Conservation (phyloP, 1,284 basidiomycete species). For the Coniophora puteana region DNA sequence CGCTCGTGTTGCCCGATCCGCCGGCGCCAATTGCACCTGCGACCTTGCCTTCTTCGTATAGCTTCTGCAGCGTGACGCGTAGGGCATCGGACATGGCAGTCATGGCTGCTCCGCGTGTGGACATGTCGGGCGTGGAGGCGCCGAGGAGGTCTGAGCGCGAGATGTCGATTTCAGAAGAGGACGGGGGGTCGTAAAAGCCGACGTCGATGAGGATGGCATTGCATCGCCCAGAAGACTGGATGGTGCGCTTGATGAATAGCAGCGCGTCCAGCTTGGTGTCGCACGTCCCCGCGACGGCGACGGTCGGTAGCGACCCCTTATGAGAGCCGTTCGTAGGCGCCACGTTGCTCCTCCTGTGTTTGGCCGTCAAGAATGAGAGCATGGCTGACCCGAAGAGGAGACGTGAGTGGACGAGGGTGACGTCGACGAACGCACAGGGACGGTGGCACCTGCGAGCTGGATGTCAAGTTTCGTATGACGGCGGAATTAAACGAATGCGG, state of each 20-base stretch:
- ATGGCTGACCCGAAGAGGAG: no score
- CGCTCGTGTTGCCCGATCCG: conserved; percentile 24
- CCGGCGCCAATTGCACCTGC: conserved; percentile 18
- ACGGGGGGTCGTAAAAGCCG: conserved; percentile 15
- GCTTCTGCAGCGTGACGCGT: conserved; percentile 12
- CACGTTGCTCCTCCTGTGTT: no score
- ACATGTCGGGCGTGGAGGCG: background rate
- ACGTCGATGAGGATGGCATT: conserved; percentile 22
- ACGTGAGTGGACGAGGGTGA: no score
- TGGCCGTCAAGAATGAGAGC: no score
- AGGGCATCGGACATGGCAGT: conserved; percentile 18
- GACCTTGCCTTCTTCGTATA: conserved; percentile 11
- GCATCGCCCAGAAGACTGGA: conserved; percentile 10
- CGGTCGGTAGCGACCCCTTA: conserved; percentile 13
- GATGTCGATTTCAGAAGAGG: conserved; percentile 17
- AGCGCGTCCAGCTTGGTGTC: conserved; percentile 25
- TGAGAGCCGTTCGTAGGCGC: no score
- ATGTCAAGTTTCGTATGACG: background rate
- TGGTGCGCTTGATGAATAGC: conserved; percentile 16
- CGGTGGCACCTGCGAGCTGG: no score
- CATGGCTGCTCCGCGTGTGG: conserved; percentile 10
- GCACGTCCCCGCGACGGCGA: conserved; percentile 25
- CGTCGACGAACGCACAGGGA: no score
- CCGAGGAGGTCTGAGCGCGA: conserved; percentile 17
- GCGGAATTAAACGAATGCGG: background rate